Base-by-base conservation (phyloP, 2,329 filamentous ascomycete species). In the Diplodia intermedia region DNA sequence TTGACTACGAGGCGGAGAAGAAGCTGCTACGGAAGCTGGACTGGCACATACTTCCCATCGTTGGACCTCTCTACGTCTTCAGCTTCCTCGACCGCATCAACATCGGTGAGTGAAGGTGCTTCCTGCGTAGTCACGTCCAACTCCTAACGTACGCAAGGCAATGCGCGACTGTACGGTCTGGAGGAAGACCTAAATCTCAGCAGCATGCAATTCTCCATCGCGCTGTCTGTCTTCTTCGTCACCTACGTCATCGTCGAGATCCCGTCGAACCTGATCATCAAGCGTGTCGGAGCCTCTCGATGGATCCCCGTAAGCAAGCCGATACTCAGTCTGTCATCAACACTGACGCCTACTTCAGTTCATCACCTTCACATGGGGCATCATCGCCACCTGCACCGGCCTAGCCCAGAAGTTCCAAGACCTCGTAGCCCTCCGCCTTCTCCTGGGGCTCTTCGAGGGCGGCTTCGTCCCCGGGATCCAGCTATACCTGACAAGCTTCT, bases 41-140 rank as follows among this genome's bases (percentile, higher is more conserved):
- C 75, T 69, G 82, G 15, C 83, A 86, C 73, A 83, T 92, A 31
- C 84, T 92, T 15, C 90, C 90, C 2, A 80, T 91, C 23, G 82
- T 91, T 8, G 90, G 91, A 86, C 76, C 86, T 7, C 78, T 91
- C 18, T 94, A 94, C 75, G 83, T 93, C 15, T 88, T 93, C 71
- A 90, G 88, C 71, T 94, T 93, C 75, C 79, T 94, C 9, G 91
- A 93, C 75, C 83, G 90, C 86, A 89, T 91, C 65, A 92, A 92
- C 74, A 92, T 93, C 70, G 89, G 89, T 65, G 20, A 18, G 1
- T 12, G 26, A 20, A 6, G 6, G 2, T 9, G 23, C 11, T 4
- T 33, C 23, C 3, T 26, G 23, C 23, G 23, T 26, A 26, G 3
- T 26, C 2, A 26, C 23, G 23, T 26, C 2, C 23, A 26, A 3